Evolutionary conservation across 176 grass and related monocot species (phyloP).

Genomic region (Zea luxurians): DNA sequence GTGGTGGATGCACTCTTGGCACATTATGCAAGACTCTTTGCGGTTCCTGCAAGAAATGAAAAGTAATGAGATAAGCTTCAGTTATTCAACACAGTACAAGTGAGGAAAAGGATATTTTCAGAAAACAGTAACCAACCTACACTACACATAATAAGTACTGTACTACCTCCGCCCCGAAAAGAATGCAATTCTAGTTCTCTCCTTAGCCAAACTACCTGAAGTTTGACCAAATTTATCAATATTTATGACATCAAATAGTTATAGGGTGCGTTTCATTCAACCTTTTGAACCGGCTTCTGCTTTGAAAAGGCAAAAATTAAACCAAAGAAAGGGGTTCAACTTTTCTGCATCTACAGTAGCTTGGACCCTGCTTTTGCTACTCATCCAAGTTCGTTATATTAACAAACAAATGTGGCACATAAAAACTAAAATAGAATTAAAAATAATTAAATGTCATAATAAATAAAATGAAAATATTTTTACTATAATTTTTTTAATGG

Average conservation of each 20-base stretch:
- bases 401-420: no score
- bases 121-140: slow-evolving; percentile 7
- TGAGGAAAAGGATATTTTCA: slow-evolving; percentile 14
- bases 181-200: neutral
- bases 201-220: neutral
- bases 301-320: no score
- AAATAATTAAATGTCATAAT: no score
- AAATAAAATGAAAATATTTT: no score
- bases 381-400: no score
- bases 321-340: no score
- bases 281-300: no score
- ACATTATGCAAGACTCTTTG: slow-evolving; percentile 35
- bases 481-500: no score
- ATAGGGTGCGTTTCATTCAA: neutral
- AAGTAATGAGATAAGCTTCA: slow-evolving; percentile 27
- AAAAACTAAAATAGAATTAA: no score
- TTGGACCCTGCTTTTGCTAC: no score
- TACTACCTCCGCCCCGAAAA: neutral
- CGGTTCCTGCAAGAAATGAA: slow-evolving; percentile 60
- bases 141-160: neutral
- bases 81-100: slow-evolving; percentile 25
- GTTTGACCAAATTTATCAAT: neutral
- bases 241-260: neutral
- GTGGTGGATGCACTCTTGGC: slow-evolving; percentile 36
- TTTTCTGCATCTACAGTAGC: no score